Evolutionary conservation across 257 asterid species (phyloP).

Genomic region (Solanum pinnatisectum): DNA sequence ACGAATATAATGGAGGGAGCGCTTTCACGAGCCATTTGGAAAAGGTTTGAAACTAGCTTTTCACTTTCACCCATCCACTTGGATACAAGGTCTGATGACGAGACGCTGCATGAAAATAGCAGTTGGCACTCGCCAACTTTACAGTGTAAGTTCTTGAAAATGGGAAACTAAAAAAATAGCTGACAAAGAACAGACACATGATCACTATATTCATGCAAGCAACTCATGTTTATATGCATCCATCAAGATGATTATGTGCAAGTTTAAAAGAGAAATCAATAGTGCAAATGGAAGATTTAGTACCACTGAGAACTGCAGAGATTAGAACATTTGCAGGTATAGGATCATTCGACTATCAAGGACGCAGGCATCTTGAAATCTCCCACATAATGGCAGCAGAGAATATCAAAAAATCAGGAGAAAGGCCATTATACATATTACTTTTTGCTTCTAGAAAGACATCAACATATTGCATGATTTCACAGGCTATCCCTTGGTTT

Average conservation of each 20-base stretch:
- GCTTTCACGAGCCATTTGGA: slow-evolving; percentile 98
- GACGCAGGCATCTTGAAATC: background rate
- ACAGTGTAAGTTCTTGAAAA: slow-evolving; percentile 19
- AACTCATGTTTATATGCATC: background rate
- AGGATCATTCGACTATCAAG: background rate
- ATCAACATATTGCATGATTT: background rate
- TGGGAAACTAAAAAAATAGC: background rate
- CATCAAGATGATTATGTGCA: background rate
- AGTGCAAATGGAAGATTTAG: background rate
- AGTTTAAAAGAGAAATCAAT: background rate
- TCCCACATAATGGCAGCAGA: background rate
- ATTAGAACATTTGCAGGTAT: background rate
- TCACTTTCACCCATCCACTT: slow-evolving; percentile 99
- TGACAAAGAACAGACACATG: background rate
- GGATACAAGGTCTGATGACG: slow-evolving; percentile 97
- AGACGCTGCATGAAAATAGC: slow-evolving; percentile 62
- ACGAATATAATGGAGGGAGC: slow-evolving; percentile 88
- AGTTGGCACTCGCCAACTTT: slow-evolving; percentile 60
- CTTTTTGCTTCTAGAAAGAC: background rate
- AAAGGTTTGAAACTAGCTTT: slow-evolving; percentile 93
- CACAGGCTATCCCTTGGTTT: background rate
- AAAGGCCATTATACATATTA: background rate
- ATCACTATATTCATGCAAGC: background rate
- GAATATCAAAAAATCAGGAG: background rate
- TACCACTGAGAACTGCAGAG: background rate